phyloP scores from a whole-genome alignment of 805 yeast genomes.

The Metschnikowia lachancei region DNA sequence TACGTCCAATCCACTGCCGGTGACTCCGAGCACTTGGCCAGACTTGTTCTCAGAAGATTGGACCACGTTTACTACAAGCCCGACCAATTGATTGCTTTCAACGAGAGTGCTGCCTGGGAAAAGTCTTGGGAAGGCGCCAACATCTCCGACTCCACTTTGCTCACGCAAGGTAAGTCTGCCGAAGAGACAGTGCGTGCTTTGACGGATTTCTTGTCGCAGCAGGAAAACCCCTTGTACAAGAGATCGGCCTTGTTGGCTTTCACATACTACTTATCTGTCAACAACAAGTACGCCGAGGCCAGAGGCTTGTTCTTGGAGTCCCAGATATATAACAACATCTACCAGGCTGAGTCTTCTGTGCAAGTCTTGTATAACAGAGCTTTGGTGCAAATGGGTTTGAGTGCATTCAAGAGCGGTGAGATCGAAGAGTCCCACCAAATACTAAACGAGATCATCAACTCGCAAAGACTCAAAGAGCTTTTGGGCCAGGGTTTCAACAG shows the following conservation, averaged over 20 bases:
- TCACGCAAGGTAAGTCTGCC: constrained; percentile 36
- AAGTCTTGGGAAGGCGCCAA: constrained; percentile 32
- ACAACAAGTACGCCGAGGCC: constrained; percentile 78
- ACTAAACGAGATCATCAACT: constrained; percentile 81
- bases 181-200: constrained; percentile 59
- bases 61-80: constrained; percentile 95
- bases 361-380: constrained; percentile 95
- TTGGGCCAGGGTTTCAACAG: constrained; percentile 84
- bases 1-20: constrained; percentile 69
- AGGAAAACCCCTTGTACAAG: constrained; percentile 64
- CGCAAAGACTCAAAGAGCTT: constrained; percentile 83
- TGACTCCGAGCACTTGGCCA: constrained; percentile 58
- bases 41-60: constrained; percentile 78
- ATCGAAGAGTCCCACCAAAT: constrained; percentile 84
- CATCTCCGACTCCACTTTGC: constrained; percentile 25
- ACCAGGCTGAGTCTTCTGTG: constrained; percentile 76
- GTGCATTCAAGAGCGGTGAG: constrained; percentile 90
- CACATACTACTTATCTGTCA: constrained; percentile 88
- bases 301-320: constrained; percentile 85
- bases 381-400: constrained; percentile 89
- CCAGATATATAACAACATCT: constrained; percentile 78
- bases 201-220: constrained; percentile 62
- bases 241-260: constrained; percentile 82
- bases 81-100: constrained; percentile 59
- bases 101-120: constrained; percentile 78